These are phyloP conservation scores for Sinapis alba DNA, from an alignment of 441 rosid species.

Conservation along the genomic window DNA sequence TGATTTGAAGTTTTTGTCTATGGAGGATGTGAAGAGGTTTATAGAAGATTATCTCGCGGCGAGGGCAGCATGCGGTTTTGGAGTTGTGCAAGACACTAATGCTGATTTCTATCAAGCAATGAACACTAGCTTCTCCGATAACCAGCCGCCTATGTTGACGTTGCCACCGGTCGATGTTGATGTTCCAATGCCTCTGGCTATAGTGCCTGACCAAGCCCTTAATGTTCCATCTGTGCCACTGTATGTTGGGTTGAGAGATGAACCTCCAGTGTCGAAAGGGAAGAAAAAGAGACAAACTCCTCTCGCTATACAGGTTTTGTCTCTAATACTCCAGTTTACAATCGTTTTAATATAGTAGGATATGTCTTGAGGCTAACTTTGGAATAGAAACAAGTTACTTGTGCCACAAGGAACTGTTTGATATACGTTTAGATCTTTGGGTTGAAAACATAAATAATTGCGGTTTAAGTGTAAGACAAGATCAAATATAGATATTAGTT, in stretches of 20 bases:
- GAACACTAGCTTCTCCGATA: constrained; percentile 42
- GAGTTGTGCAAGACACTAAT: constrained; percentile 51
- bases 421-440: background rate
- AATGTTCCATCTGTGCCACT: background rate
- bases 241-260: background rate
- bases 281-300: constrained; percentile 27
- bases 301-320: constrained; percentile 60
- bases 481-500: background rate
- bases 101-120: constrained; percentile 58
- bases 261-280: constrained; percentile 19
- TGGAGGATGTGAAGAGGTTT: constrained; percentile 52
- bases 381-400: background rate
- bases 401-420: background rate
- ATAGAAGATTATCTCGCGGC: constrained; percentile 51
- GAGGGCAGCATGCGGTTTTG: constrained; percentile 43
- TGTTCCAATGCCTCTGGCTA: constrained; percentile 3
- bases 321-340: background rate
- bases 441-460: background rate
- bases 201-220: background rate
- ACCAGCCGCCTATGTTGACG: background rate
- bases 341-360: background rate
- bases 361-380: background rate
- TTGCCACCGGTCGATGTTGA: background rate
- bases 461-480: background rate
- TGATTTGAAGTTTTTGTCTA: constrained; percentile 44